These are phyloP conservation scores for Hyphopichia homilentoma DNA, from an alignment of 805 yeast species.

Conservation along the genomic window DNA sequence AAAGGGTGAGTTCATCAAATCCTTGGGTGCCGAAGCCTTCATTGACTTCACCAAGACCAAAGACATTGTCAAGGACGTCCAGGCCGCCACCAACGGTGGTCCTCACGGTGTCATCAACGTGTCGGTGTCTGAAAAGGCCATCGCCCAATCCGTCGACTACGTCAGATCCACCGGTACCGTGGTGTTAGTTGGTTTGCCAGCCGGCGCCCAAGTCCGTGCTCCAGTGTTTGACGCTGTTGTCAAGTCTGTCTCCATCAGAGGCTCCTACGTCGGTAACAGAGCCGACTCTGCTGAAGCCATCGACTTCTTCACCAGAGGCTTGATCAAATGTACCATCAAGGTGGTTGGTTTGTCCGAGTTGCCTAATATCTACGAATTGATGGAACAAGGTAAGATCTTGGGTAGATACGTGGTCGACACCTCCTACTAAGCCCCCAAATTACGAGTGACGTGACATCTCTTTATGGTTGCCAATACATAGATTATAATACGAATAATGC, in stretches of 20 bases:
- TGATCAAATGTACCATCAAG: conserved; percentile 40
- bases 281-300: conserved; percentile 44
- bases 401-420: conserved; percentile 46
- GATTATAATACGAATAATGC: too few relatives aligned
- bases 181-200: conserved; percentile 44
- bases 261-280: conserved; percentile 46
- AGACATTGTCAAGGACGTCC: conserved; percentile 45
- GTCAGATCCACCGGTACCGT: conserved; percentile 41
- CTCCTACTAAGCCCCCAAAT: conserved; percentile 25
- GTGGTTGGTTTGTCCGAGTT: conserved; percentile 39
- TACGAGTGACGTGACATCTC: too few relatives aligned
- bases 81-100: conserved; percentile 54
- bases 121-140: conserved; percentile 52
- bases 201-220: conserved; percentile 39
- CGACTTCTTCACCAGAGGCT: conserved; percentile 42
- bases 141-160: conserved; percentile 42
- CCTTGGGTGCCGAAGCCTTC: conserved; percentile 61
- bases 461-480: too few relatives aligned
- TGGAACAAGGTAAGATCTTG: conserved; percentile 40
- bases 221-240: conserved; percentile 40
- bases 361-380: conserved; percentile 34
- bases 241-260: conserved; percentile 34
- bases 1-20: conserved; percentile 53
- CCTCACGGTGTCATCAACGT: conserved; percentile 49
- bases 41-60: conserved; percentile 52